These are phyloP conservation scores for Odontarrhena argentea DNA, from an alignment of 345 rosid species.

Conservation along the genomic window DNA sequence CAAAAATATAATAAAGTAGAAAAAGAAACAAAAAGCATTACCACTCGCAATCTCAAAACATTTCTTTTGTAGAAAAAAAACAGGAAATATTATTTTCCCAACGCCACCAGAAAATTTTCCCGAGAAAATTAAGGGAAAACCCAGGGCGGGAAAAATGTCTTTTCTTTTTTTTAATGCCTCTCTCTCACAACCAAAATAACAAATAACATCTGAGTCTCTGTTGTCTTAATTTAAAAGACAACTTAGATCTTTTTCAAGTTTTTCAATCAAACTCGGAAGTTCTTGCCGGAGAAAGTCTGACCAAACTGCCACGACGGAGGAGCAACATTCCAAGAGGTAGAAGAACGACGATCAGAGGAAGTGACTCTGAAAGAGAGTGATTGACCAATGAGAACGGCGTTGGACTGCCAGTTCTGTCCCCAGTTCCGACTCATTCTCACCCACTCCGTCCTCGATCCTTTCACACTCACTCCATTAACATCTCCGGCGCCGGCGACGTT, in stretches of 20 bases:
- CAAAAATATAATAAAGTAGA: not conserved
- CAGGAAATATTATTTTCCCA: slow-evolving; percentile 22
- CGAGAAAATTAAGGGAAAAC: slow-evolving; percentile 54
- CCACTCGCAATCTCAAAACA: slow-evolving; percentile 29
- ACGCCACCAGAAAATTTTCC: slow-evolving; percentile 46
- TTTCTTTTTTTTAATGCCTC: not conserved
- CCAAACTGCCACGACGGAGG: slow-evolving; percentile 92
- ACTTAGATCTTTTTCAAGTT: too few species aligned
- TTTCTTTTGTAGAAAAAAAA: not conserved
- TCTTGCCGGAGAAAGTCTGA: slow-evolving; percentile 88
- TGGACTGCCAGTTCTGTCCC: slow-evolving; percentile 99
- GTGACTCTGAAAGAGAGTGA: slow-evolving; percentile 82
- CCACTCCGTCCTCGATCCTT: slow-evolving; percentile 78
- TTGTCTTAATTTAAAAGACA: not conserved
- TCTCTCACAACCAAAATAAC: slow-evolving; percentile 4
- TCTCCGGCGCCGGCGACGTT: slow-evolving; percentile 99
- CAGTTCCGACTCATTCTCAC: slow-evolving; percentile 91
- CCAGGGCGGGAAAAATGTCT: slow-evolving; percentile 44
- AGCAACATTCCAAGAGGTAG: slow-evolving; percentile 77
- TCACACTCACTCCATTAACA: slow-evolving; percentile 65
- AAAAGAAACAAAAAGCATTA: not conserved
- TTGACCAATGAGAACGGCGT: slow-evolving; percentile 77
- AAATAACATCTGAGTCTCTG: not conserved
- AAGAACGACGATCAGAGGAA: slow-evolving; percentile 75
- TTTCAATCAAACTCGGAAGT: slow-evolving; percentile 70